Conservation (phyloP, 345 rosid species). For the Corchorus olitorius region DNA sequence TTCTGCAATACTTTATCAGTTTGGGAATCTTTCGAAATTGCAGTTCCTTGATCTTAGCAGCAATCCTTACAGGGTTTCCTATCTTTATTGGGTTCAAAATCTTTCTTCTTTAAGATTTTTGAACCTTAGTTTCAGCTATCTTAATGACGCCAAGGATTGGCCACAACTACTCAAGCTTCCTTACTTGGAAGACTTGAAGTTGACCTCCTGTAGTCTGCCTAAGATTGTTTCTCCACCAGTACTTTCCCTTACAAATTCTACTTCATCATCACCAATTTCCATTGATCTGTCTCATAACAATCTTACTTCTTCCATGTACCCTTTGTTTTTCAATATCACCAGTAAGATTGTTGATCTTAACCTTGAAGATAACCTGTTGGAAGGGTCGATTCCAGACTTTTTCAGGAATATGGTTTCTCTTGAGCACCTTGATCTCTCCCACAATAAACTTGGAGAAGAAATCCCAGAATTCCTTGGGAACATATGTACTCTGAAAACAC, state of each 20-base stretch:
- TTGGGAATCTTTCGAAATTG: constrained; percentile 20
- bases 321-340: constrained; percentile 22
- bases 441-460: not conserved
- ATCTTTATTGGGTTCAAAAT: constrained; percentile 13
- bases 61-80: not conserved
- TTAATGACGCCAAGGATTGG: not conserved
- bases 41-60: constrained; percentile 13
- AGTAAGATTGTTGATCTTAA: constrained; percentile 16
- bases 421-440: not conserved
- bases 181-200: not conserved
- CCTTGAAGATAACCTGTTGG: not conserved
- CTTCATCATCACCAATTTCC: not conserved
- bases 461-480: not conserved
- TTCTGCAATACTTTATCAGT: not conserved
- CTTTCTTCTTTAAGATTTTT: constrained; percentile 7
- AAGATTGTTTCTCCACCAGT: not conserved
- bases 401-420: not conserved
- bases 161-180: not conserved
- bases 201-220: not conserved
- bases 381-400: not conserved
- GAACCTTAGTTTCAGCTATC: not conserved
- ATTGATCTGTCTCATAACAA: constrained; percentile 11
- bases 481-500: not conserved
- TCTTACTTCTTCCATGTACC: constrained; percentile 16
- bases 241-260: constrained; percentile 11